Percentiles rank a stretch among this genome's conserved stretches.
These are phyloP conservation scores for Chimonanthus salicifolius DNA, from an alignment of 164 flowering plant species.

Conservation along the genomic window DNA sequence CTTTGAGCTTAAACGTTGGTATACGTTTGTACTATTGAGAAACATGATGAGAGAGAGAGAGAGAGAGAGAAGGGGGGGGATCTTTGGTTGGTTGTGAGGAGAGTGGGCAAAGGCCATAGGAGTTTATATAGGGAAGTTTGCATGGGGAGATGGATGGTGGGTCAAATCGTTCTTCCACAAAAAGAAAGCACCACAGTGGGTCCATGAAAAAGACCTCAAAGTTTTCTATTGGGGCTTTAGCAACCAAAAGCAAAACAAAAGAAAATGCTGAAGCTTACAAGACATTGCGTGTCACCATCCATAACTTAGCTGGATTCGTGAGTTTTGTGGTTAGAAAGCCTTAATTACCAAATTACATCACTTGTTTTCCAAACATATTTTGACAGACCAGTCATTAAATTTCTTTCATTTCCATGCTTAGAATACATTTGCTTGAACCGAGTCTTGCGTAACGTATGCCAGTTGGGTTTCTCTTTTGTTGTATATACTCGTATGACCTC, in stretches of 20 bases:
- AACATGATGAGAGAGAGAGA: constrained; percentile 1
- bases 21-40: constrained; percentile 8
- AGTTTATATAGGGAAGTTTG: constrained; percentile 14
- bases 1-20: neutral
- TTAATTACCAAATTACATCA: neutral
- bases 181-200: neutral
- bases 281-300: neutral
- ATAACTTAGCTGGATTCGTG: neutral
- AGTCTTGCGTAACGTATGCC: neutral
- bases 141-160: neutral
- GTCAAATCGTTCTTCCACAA: neutral
- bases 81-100: neutral
- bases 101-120: constrained; percentile 4
- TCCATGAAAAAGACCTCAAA: too few relatives aligned
- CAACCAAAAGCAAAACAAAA: neutral
- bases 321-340: neutral
- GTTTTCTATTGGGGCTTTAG: too few relatives aligned
- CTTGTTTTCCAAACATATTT: neutral
- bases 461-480: too few relatives aligned
- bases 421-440: too few relatives aligned
- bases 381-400: neutral
- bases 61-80: constrained; percentile 6
- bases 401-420: too few relatives aligned
- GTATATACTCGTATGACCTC: neutral
- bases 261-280: neutral